These are phyloP conservation scores for Pistacia atlantica DNA, from an alignment of 345 rosid genomes.

Conservation along the genomic window DNA sequence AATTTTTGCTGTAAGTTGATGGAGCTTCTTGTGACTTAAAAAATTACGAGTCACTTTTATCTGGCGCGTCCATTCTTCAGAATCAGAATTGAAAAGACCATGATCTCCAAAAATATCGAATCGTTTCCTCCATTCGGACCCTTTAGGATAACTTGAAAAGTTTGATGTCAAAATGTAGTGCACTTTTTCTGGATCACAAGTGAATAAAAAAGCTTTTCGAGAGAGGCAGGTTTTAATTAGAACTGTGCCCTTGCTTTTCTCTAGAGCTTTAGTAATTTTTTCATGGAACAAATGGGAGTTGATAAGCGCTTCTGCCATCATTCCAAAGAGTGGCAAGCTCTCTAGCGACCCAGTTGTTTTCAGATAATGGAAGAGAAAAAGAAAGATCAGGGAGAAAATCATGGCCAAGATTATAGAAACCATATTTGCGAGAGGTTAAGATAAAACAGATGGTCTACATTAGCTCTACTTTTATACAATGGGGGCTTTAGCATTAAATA, in stretches of 20 bases:
- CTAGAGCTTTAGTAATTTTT: neutral
- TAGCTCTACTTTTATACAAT: too few relatives aligned
- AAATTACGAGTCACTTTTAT: neutral
- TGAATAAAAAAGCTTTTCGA: neutral
- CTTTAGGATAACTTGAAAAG: constrained; percentile 7
- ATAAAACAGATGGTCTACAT: too few relatives aligned
- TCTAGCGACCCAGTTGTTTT: too few relatives aligned
- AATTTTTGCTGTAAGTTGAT: neutral
- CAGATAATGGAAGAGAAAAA: too few relatives aligned
- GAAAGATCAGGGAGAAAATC: too few relatives aligned
- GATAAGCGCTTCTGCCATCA: neutral
- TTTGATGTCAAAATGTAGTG: constrained; percentile 1
- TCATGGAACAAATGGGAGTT: neutral
- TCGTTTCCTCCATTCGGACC: neutral
- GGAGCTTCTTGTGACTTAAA: constrained; percentile 14
- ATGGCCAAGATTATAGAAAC: too few relatives aligned
- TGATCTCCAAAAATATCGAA: constrained; percentile 19
- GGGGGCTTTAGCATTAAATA: too few relatives aligned
- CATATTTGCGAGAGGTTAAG: too few relatives aligned
- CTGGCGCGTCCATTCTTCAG: neutral
- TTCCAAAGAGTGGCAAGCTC: too few relatives aligned
- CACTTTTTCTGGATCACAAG: constrained; percentile 12
- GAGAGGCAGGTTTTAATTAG: neutral
- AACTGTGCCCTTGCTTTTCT: constrained; percentile 2
- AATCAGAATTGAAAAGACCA: neutral